These are phyloP conservation scores for Calonectria hawksworthii DNA, from an alignment of 2,329 filamentous ascomycete genomes.

Conservation along the genomic window DNA sequence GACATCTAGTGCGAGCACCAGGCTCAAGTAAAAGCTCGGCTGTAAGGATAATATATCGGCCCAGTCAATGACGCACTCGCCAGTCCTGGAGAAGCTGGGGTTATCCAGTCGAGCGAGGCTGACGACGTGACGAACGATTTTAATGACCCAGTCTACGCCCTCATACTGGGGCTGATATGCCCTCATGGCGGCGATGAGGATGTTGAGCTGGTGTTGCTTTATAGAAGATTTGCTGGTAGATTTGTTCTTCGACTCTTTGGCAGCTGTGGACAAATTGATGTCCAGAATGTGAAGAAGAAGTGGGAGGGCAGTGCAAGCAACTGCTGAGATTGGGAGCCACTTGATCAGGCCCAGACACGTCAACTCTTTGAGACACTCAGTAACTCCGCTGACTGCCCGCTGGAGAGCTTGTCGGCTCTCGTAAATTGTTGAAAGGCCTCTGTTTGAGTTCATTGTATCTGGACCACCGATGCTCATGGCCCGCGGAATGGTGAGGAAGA, in stretches of 20 bases:
- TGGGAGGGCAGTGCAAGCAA: background rate
- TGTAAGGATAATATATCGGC: background rate
- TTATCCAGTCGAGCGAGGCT: background rate
- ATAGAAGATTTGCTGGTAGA: background rate
- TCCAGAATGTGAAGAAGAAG: background rate
- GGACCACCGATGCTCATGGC: background rate
- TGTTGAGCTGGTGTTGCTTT: conserved; percentile 3
- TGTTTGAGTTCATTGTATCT: background rate
- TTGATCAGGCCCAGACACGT: background rate
- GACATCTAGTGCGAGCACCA: background rate
- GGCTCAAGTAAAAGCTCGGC: background rate
- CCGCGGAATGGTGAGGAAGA: background rate
- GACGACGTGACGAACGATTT: background rate
- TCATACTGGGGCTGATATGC: background rate
- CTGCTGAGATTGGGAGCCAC: background rate
- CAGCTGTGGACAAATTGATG: background rate
- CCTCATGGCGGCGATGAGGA: conserved; percentile 1
- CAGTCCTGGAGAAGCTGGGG: background rate
- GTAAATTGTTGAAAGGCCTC: background rate
- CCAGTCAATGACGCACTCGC: background rate
- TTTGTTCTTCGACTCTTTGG: background rate
- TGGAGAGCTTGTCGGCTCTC: background rate
- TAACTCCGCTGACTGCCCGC: background rate
- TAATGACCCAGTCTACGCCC: background rate
- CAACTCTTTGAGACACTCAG: background rate